Evolutionary conservation across 345 rosid genomes (phyloP).

Genomic region (Raphanus sativus): DNA sequence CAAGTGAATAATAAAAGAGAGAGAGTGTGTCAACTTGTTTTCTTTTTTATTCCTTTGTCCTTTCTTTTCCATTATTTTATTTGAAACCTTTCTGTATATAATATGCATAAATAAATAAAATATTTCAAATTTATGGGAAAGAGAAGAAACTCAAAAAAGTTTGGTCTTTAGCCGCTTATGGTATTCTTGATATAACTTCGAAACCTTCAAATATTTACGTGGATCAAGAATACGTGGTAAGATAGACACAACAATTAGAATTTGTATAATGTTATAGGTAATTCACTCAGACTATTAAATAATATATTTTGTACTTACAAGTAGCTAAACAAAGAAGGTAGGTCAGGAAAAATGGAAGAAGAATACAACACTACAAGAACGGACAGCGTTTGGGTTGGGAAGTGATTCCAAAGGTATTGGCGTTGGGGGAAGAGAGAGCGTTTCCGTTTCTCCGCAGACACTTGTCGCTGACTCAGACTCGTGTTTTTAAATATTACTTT

Average conservation of each 20-base stretch:
- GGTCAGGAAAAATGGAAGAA: neutral
- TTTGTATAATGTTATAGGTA: neutral
- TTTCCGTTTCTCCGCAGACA: slow-evolving; percentile 97
- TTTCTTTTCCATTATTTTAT: slow-evolving; percentile 12
- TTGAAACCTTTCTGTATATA: neutral
- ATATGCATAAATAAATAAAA: neutral
- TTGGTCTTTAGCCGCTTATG: slow-evolving; percentile 15
- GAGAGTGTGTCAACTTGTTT: slow-evolving; percentile 38
- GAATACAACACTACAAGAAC: neutral
- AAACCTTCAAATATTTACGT: neutral
- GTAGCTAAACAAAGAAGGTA: neutral
- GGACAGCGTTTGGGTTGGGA: slow-evolving; percentile 31
- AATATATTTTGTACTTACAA: neutral
- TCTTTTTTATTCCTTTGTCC: slow-evolving; percentile 36
- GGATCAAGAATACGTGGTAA: neutral
- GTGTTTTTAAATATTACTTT: slow-evolving; percentile 13
- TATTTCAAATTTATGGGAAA: slow-evolving; percentile 14
- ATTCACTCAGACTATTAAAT: neutral
- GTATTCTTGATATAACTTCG: slow-evolving; percentile 2
- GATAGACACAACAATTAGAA: neutral
- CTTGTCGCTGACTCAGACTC: slow-evolving; percentile 50
- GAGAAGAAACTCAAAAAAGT: neutral
- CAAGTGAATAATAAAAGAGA: slow-evolving; percentile 32
- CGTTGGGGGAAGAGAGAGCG: slow-evolving; percentile 46
- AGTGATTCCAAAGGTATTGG: slow-evolving; percentile 77